phyloP scores from a whole-genome alignment of 441 rosid species.

The Flueggea neowawraea region DNA sequence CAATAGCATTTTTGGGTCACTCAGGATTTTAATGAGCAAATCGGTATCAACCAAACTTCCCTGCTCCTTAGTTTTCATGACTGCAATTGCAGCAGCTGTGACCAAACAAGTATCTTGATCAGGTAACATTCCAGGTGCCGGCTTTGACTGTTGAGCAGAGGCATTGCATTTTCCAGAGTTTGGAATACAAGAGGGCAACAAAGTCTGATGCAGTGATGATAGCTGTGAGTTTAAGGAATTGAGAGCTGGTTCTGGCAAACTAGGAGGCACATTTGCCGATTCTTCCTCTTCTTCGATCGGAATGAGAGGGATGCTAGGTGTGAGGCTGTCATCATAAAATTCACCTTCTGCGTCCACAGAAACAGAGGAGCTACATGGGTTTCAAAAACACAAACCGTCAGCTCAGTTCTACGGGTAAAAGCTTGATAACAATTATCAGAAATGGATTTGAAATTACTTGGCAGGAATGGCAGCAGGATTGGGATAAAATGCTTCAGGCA shows the following conservation, averaged over 20 bases:
- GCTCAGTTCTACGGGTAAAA: background rate
- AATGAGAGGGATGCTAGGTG: constrained; percentile 49
- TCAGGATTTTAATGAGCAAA: constrained; percentile 54
- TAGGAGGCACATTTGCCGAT: constrained; percentile 14
- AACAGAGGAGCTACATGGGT: constrained; percentile 42
- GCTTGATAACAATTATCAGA: background rate
- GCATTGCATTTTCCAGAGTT: constrained; percentile 2
- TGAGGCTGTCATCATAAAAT: constrained; percentile 44
- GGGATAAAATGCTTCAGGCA: constrained; percentile 86
- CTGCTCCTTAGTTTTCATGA: constrained; percentile 34
- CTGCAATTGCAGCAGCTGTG: constrained; percentile 33
- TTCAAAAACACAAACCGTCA: background rate
- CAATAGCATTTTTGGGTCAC: constrained; percentile 46
- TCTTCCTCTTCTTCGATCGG: constrained; percentile 57
- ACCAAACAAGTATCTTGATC: constrained; percentile 25
- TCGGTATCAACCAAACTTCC: constrained; percentile 49
- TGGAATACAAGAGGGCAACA: constrained; percentile 13
- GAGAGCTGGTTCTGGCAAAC: constrained; percentile 11
- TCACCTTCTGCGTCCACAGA: constrained; percentile 32
- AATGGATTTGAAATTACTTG: constrained; percentile 29
- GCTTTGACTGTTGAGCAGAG: constrained; percentile 8
- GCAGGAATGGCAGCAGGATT: constrained; percentile 76
- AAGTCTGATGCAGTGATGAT: constrained; percentile 10
- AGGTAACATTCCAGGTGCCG: constrained; percentile 12
- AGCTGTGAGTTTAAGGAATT: constrained; percentile 2